Evolutionary conservation across 257 asterid species (phyloP), one percentile per base, ranked within the genome.

Genomic region (Gardenia jasminoides): DNA sequence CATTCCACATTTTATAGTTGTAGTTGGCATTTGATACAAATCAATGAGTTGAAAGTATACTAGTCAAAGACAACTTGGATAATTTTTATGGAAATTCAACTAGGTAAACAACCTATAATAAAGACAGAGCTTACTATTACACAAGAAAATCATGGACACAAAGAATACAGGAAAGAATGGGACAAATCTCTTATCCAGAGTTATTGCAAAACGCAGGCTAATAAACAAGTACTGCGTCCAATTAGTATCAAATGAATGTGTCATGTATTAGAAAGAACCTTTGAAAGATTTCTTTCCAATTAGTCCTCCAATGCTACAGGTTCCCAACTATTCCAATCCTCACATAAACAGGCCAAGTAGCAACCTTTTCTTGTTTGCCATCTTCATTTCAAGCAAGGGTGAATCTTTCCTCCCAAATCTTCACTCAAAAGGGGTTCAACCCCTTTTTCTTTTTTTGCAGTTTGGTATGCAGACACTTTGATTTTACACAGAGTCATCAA

Each of bases 301-400:
- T 36, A 17, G 28, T 36, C 41, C 48, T 31, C 47, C 31, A 79
- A 11, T 75, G 66, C 33, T 58, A 64, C 56, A 12, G 3, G 22
- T 82, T 79, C 39, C 95, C 93, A 58, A 89, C 88, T 85, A 86
- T 91, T 3, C 97, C 97, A 69, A 92, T 86, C 94, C 96, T 92
- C 70, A 92, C 39, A 67, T 87, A 87, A 69, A 92, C 43, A 47
- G 96, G 96, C 59, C 28, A 87, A 54, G 82, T 85, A 9, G 84
- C 94, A 47, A 71, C 75, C 80, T 89, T 92, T 9, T 79, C 73
- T 10, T 20, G 11, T 16, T 58, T 31, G 0, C 90, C 93, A 78
- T 89, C 91, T 82, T 81, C 93, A 82, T 81, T 76, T 96, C 97
- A 91, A 54, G 92, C 92, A 77, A 46, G 64, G 59, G 69, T 84